Conservation (phyloP, 2,329 filamentous ascomycete species). For the Neofusicoccum laricinum region DNA sequence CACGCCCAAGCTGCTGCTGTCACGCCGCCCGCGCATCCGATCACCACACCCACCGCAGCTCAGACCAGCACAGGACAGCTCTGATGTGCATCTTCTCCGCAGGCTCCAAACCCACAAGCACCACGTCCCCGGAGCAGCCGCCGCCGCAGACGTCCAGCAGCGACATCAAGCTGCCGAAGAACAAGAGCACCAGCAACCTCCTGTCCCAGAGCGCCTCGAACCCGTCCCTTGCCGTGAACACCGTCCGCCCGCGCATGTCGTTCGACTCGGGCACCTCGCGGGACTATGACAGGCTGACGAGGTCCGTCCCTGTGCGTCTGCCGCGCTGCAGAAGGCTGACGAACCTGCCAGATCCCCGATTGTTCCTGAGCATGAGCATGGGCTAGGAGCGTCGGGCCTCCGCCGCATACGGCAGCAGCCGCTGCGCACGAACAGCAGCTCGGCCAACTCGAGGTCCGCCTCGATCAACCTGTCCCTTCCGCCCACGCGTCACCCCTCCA, state of each 20-base stretch:
- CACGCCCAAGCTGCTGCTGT: background rate
- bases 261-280: constrained; percentile 65
- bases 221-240: constrained; percentile 48
- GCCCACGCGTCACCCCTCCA: constrained; percentile 41
- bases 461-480: constrained; percentile 69
- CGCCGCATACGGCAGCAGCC: constrained; percentile 90
- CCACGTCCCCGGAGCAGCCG: constrained; percentile 6
- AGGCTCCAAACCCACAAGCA: constrained; percentile 16
- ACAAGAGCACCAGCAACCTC: constrained; percentile 50
- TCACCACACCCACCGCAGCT: constrained; percentile 15
- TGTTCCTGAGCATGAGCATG: constrained; percentile 83
- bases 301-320: constrained; percentile 53
- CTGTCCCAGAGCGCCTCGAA: constrained; percentile 30
- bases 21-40: constrained; percentile 14
- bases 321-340: background rate
- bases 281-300: constrained; percentile 61
- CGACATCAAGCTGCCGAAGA: constrained; percentile 44
- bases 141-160: constrained; percentile 18
- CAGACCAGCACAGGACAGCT: constrained; percentile 14
- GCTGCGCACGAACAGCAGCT: constrained; percentile 49
- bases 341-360: constrained; percentile 57
- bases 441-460: constrained; percentile 57
- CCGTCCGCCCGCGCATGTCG: constrained; percentile 67
- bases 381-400: constrained; percentile 78
- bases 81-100: constrained; percentile 15